Percentiles rank a stretch among this genome's conserved stretches.
These are phyloP conservation scores for Aphanomyces astaci DNA, from an alignment of 352 stramenopile genomes.

Conservation along the genomic window DNA sequence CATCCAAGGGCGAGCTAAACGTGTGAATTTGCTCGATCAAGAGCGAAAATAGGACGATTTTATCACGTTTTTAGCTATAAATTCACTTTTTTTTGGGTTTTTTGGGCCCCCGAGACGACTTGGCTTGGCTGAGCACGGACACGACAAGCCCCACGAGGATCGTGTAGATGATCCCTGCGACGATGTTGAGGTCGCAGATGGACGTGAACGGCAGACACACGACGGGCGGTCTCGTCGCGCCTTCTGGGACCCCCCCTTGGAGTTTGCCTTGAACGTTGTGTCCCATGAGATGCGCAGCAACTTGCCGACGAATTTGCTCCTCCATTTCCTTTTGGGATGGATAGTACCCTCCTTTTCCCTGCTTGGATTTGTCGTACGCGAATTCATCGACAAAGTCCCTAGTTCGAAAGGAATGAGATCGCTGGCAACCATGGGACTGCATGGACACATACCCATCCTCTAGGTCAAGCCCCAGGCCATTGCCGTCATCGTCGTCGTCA, in stretches of 20 bases:
- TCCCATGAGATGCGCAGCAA: slow-evolving; percentile 13
- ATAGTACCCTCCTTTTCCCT: not conserved
- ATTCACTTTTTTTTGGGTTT: slow-evolving; percentile 10
- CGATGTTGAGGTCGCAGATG: slow-evolving; percentile 21
- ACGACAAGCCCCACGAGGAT: slow-evolving; percentile 8
- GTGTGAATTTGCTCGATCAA: slow-evolving; percentile 12
- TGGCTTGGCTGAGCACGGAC: not conserved
- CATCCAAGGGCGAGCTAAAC: slow-evolving; percentile 16
- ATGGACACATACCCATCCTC: not conserved
- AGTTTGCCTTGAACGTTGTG: not conserved
- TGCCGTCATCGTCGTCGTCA: not conserved
- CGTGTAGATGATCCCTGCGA: slow-evolving; percentile 12
- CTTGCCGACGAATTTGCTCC: slow-evolving; percentile 14
- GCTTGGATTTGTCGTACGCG: slow-evolving; percentile 12
- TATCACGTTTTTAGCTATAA: not conserved
- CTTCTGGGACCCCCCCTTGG: not conserved
- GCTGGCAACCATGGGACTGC: not conserved
- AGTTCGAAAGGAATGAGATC: not conserved
- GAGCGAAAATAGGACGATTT: not conserved
- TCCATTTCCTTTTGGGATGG: slow-evolving; percentile 9
- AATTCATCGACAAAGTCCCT: slow-evolving; percentile 6
- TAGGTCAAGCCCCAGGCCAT: not conserved
- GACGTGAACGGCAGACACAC: not conserved
- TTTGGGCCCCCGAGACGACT: not conserved
- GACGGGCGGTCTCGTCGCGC: not conserved